Percentiles rank a stretch among this genome's conserved stretches.
phyloP scores from a whole-genome alignment of 1,284 basidiomycete genomes.

The Leccinum cinnamomeum region DNA sequence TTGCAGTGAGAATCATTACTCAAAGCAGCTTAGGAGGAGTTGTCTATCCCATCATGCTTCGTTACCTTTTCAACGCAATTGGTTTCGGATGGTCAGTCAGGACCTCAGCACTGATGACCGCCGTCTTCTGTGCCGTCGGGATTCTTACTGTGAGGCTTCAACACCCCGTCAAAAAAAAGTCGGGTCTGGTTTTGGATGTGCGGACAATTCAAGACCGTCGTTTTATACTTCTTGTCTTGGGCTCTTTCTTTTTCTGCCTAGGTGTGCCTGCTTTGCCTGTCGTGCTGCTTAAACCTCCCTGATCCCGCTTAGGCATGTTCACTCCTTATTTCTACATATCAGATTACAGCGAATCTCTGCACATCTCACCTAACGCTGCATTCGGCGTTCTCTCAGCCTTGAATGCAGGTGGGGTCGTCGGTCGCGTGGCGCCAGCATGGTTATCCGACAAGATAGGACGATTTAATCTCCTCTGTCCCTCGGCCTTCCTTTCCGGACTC shows the following conservation, averaged over 20 bases:
- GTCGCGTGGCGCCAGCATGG: constrained; percentile 59
- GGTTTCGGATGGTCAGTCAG: constrained; percentile 67
- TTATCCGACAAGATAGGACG: constrained; percentile 62
- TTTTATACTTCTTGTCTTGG: constrained; percentile 46
- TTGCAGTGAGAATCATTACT: constrained; percentile 22
- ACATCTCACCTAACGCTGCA: constrained; percentile 38
- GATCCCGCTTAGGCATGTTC: constrained; percentile 58
- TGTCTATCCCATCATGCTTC: constrained; percentile 64
- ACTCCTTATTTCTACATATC: constrained; percentile 66
- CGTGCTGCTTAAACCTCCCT: constrained; percentile 29
- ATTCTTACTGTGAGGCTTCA: constrained; percentile 41
- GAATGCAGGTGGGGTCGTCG: constrained; percentile 63
- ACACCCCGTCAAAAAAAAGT: constrained; percentile 23
- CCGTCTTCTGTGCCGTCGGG: constrained; percentile 41
- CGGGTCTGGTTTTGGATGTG: constrained; percentile 26
- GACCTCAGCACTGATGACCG: constrained; percentile 45
- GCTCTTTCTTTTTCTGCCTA: constrained; percentile 52
- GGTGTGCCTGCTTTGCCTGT: constrained; percentile 27
- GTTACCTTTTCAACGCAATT: constrained; percentile 50
- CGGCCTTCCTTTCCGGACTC: constrained; percentile 59
- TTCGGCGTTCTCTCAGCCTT: constrained; percentile 60
- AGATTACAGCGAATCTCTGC: constrained; percentile 47
- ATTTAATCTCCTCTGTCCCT: constrained; percentile 61
- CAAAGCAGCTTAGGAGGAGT: constrained; percentile 51
- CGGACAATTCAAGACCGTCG: constrained; percentile 43